Evolutionary conservation across 306 rosid genomes (phyloP).

Genomic region (Fagus crenata): DNA sequence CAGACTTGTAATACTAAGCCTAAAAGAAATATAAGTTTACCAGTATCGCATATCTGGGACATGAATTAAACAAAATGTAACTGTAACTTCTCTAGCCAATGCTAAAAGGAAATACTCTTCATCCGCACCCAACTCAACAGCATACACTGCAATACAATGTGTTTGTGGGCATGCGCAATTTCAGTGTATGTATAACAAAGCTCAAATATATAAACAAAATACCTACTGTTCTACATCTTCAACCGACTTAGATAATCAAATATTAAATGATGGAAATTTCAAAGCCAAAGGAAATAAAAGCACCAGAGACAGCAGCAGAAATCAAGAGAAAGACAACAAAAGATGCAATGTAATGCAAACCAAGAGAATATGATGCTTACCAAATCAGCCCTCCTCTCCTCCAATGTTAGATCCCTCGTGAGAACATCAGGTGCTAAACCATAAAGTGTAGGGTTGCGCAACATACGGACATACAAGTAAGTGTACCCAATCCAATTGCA

Average conservation of each 20-base stretch:
- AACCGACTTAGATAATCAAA: not conserved
- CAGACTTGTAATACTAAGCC: not conserved
- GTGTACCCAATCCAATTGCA: constrained; percentile 85
- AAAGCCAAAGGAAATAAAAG: not conserved
- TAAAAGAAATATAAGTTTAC: not conserved
- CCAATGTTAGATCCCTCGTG: constrained; percentile 65
- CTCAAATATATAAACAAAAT: no score
- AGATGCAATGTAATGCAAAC: constrained; percentile 3
- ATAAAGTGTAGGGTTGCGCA: constrained; percentile 76
- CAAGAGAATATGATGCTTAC: constrained; percentile 36
- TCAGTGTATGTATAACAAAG: no score
- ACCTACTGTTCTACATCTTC: no score
- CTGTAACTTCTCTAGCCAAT: no score
- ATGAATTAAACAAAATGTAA: not conserved
- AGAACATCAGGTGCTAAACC: constrained; percentile 75
- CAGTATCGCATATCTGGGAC: not conserved
- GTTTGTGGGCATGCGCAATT: no score
- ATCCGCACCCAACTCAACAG: no score
- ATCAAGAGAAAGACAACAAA: not conserved
- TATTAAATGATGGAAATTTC: not conserved
- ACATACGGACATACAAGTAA: constrained; percentile 77
- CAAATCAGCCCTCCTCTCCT: constrained; percentile 92
- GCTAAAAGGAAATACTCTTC: no score
- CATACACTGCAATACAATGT: no score
- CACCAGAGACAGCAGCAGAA: not conserved